Conservation (phyloP, 2,329 filamentous ascomycete genomes). For the Paramyrothecium sp. region DNA sequence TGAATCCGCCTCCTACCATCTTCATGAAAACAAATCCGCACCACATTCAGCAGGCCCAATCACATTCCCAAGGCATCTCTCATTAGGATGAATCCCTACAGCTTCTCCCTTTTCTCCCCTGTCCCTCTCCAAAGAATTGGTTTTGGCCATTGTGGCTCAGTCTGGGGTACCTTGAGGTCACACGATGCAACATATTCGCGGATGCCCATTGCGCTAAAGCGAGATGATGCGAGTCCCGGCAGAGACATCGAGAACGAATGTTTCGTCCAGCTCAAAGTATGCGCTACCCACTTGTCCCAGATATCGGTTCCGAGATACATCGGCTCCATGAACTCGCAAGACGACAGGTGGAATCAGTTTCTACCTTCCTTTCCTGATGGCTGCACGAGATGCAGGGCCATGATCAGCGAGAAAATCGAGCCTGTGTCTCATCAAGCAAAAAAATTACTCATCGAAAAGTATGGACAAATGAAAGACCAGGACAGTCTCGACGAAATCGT, state of each 20-base stretch:
- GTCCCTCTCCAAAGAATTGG: conserved; percentile 4
- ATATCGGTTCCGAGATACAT: conserved; percentile 1
- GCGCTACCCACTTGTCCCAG: not conserved
- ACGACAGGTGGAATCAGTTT: not conserved
- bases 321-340: not conserved
- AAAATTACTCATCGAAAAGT: not conserved
- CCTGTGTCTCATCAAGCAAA: not conserved
- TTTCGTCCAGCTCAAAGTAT: conserved; percentile 1
- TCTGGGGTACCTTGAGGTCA: conserved; percentile 2
- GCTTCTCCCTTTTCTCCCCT: no score
- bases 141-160: conserved; percentile 5
- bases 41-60: no score
- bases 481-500: not conserved
- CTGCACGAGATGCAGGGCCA: not conserved
- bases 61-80: no score
- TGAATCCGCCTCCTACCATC: no score
- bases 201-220: conserved; percentile 3
- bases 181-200: not conserved
- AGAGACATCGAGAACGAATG: conserved; percentile 6
- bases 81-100: no score
- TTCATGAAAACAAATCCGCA: no score
- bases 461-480: not conserved
- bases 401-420: conserved; percentile 4
- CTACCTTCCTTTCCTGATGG: not conserved
- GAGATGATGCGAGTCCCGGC: conserved; percentile 6